Conservation (phyloP, 1,284 basidiomycete species). For the Phylloboletellus chloephorus region DNA sequence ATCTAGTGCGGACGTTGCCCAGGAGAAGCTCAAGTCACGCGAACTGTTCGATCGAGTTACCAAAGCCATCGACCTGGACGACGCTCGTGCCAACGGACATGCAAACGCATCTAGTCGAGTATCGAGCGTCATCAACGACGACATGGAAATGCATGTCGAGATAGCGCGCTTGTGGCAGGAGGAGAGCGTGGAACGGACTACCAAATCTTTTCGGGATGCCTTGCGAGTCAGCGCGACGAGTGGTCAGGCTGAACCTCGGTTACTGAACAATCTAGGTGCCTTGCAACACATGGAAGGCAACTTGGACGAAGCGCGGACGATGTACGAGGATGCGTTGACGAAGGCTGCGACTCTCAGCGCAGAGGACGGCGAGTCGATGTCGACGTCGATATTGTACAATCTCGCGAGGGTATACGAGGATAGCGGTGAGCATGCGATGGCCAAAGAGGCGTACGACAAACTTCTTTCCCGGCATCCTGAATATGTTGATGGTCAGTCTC, state of each 20-base stretch:
- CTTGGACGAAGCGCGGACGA: conserved; percentile 46
- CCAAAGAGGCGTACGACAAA: conserved; percentile 81
- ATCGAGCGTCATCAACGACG: conserved; percentile 40
- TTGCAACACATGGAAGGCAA: conserved; percentile 71
- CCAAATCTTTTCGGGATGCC: conserved; percentile 71
- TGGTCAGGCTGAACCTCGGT: conserved; percentile 52
- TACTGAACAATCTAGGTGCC: conserved; percentile 82
- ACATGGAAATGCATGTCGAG: conserved; percentile 81
- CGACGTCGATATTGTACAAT: conserved; percentile 84
- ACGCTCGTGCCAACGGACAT: conserved; percentile 39
- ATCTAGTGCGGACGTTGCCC: conserved; percentile 62
- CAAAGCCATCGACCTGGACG: conserved; percentile 59
- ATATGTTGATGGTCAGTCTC: conserved; percentile 80
- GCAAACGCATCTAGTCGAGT: conserved; percentile 22
- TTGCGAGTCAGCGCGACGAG: conserved; percentile 51
- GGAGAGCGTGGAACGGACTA: conserved; percentile 69
- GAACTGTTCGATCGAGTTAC: conserved; percentile 76
- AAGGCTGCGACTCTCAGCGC: conserved; percentile 45
- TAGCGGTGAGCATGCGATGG: conserved; percentile 61
- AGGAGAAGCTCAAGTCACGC: conserved; percentile 71
- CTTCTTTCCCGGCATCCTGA: conserved; percentile 83
- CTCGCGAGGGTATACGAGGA: conserved; percentile 86
- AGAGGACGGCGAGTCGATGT: conserved; percentile 59
- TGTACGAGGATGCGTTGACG: conserved; percentile 68
- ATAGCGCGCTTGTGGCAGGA: conserved; percentile 84